phyloP scores from a whole-genome alignment of 495 filamentous ascomycete species.

The Neurospora sp. region DNA sequence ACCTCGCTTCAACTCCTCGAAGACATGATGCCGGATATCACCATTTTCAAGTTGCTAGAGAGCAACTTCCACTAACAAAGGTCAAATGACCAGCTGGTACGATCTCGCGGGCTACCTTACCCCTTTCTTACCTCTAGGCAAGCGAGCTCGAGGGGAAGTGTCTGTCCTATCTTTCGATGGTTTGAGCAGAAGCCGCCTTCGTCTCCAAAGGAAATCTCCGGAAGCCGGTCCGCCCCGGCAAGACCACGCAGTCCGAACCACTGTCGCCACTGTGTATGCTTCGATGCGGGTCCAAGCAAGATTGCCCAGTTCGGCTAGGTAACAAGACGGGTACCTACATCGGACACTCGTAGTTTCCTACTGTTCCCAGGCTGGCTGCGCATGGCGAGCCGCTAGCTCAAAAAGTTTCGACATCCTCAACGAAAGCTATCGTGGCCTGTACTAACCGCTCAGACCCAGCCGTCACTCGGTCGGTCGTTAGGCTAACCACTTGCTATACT shows the following conservation, averaged over 20 bases:
- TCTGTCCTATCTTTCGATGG: neutral
- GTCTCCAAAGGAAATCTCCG: neutral
- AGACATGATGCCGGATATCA: neutral
- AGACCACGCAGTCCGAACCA: neutral
- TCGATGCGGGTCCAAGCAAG: neutral
- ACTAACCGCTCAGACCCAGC: neutral
- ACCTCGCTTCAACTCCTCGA: neutral
- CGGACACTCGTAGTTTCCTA: neutral
- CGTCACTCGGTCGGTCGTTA: neutral
- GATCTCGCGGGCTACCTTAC: neutral
- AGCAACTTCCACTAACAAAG: neutral
- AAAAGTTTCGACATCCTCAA: neutral
- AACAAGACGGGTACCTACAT: neutral
- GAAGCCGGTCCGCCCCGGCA: neutral
- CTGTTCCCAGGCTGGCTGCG: neutral
- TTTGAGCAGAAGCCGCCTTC: neutral
- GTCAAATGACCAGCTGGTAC: neutral
- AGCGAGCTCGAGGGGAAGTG: neutral
- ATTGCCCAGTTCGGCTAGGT: neutral
- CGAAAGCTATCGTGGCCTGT: neutral
- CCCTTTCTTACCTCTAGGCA: neutral
- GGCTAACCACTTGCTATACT: neutral
- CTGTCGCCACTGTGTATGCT: neutral
- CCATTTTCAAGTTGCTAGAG: neutral
- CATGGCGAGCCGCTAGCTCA: neutral